Evolutionary conservation across 768 basidiomycete species (phyloP).

Genomic region (Amyloporia xantha): DNA sequence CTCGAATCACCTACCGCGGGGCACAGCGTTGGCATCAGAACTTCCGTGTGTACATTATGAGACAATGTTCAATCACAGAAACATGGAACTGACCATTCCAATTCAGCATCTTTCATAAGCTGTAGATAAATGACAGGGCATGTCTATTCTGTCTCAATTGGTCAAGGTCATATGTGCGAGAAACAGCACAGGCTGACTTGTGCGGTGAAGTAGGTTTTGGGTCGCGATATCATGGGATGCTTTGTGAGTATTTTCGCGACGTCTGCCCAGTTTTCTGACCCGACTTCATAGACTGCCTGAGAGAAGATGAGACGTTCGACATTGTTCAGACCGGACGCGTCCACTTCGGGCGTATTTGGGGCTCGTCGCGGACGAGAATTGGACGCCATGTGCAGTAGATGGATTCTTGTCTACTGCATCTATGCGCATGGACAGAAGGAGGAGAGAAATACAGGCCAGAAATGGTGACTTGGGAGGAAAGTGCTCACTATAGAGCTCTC

Average conservation of each 20-base stretch:
- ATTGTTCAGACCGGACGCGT: constrained; percentile 22
- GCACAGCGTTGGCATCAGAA: constrained; percentile 45
- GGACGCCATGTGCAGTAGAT: constrained; percentile 11
- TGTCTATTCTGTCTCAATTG: constrained; percentile 36
- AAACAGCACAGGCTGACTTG: constrained; percentile 36
- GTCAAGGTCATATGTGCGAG: background rate
- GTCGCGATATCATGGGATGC: constrained; percentile 63
- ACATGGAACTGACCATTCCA: constrained; percentile 47
- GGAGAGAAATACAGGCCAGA: background rate
- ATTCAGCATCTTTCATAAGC: constrained; percentile 61
- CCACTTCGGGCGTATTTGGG: constrained; percentile 7
- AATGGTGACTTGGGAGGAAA: background rate
- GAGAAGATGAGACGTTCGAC: constrained; percentile 77
- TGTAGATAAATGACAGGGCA: constrained; percentile 61
- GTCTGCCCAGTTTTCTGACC: constrained; percentile 58
- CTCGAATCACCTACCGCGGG: constrained; percentile 40
- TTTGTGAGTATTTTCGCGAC: constrained; percentile 60
- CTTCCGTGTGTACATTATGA: constrained; percentile 15
- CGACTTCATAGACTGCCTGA: constrained; percentile 82
- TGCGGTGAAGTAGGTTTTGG: constrained; percentile 60
- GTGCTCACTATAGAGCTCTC: too few species aligned
- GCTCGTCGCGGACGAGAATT: constrained; percentile 9
- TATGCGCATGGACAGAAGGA: background rate
- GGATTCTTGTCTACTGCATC: too few species aligned
- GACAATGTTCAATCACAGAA: constrained; percentile 7